Conservation (phyloP, 78 protist genomes). For the Dictyostelium intermedium region DNA sequence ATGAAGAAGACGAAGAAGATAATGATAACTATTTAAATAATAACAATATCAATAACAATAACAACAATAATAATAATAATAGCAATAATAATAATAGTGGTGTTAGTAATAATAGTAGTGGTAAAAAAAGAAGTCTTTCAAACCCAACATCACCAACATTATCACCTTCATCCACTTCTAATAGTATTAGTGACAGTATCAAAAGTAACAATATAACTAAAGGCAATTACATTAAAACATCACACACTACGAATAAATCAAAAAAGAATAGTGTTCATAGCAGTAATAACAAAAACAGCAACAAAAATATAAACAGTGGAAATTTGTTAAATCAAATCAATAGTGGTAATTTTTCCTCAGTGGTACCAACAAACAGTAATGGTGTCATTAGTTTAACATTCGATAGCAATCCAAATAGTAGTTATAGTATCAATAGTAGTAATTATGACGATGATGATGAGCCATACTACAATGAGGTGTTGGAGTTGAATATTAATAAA, state of each 20-base stretch:
- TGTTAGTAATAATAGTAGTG: not conserved
- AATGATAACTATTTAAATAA: no score
- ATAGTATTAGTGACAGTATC: no score
- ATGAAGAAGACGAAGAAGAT: not conserved
- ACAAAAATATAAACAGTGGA: not conserved
- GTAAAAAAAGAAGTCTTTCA: not conserved
- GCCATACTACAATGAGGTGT: not conserved
- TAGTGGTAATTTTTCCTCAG: not conserved
- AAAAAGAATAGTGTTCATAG: not conserved
- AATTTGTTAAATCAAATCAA: not conserved
- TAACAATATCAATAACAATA: no score
- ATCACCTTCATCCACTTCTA: not conserved
- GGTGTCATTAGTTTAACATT: not conserved
- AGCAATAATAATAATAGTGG: not conserved
- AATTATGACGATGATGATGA: constrained; percentile 11
- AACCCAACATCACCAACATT: not conserved
- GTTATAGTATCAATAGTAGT: constrained; percentile 17
- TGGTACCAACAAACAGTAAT: not conserved
- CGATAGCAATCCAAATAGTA: constrained; percentile 5
- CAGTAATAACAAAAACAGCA: not conserved
- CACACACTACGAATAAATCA: not conserved
- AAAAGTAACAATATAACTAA: no score
- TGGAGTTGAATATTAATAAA: not conserved
- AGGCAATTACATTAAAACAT: no score
- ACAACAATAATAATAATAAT: not conserved